phyloP scores from a whole-genome alignment of 1,284 basidiomycete species.

The Cryptococcus sp. region DNA sequence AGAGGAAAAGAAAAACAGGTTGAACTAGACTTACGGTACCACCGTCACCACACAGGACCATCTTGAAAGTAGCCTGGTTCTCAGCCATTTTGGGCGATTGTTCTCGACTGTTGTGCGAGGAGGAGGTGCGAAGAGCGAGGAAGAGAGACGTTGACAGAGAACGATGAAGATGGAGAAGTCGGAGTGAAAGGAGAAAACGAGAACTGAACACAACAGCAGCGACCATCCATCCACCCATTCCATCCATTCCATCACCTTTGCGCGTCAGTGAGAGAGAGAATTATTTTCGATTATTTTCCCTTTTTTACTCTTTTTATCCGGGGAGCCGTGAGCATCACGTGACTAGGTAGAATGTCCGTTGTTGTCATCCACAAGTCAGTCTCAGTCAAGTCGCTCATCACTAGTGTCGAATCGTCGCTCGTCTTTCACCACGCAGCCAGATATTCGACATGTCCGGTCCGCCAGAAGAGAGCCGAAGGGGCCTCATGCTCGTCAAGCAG shows the following conservation, averaged over 20 bases:
- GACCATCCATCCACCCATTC: no score
- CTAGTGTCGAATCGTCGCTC: no score
- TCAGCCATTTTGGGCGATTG: slow-evolving; percentile 33
- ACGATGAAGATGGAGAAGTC: neutral
- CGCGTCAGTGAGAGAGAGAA: neutral
- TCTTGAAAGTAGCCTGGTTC: slow-evolving; percentile 91
- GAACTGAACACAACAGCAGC: no score
- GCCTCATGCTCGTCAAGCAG: slow-evolving; percentile 34
- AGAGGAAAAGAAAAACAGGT: neutral
- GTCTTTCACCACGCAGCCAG: no score
- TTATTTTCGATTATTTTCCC: neutral
- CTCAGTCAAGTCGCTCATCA: no score
- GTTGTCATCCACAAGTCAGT: no score
- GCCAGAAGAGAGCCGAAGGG: slow-evolving; percentile 29
- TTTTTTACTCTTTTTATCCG: neutral
- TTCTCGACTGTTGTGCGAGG: neutral
- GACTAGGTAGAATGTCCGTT: no score
- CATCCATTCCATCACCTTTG: no score
- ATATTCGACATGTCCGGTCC: slow-evolving; percentile 16
- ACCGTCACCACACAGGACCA: slow-evolving; percentile 93
- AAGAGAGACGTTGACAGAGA: neutral
- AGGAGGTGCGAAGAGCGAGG: neutral
- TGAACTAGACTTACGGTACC: slow-evolving; percentile 73
- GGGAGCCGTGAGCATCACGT: no score
- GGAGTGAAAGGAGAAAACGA: neutral